A percentile compares a stretch with the other conserved stretches of the same genome.
phyloP scores from a whole-genome alignment of 768 basidiomycete genomes.

The Tricholoma furcatifolium region DNA sequence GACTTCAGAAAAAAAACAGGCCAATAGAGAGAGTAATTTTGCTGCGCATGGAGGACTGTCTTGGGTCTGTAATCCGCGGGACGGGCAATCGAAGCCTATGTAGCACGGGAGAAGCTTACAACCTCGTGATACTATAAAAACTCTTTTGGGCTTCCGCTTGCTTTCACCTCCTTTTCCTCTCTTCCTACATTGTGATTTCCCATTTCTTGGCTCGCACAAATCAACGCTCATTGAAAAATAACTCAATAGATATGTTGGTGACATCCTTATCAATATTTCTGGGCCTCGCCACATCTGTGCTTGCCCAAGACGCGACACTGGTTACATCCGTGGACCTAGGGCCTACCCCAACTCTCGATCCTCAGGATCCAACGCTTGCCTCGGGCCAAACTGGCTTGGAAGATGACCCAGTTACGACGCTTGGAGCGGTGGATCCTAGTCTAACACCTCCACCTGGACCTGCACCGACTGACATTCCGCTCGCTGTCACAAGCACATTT shows the following conservation, averaged over 20 bases:
- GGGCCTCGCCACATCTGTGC: neutral
- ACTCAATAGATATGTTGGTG: neutral
- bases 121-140: constrained; percentile 13
- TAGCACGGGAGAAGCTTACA: constrained; percentile 9
- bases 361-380: constrained; percentile 6
- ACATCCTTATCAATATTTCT: neutral
- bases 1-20: no score
- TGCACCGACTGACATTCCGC: constrained; percentile 2
- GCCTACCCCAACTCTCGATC: neutral
- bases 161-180: constrained; percentile 7
- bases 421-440: neutral
- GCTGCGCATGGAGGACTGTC: no score
- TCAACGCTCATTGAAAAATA: neutral
- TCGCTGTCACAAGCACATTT: constrained; percentile 25
- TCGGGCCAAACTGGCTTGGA: neutral
- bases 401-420: neutral
- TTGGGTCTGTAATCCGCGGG: neutral
- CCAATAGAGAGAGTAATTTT: no score
- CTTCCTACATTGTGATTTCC: neutral
- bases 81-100: constrained; percentile 9
- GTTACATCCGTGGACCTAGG: constrained; percentile 1
- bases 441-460: neutral
- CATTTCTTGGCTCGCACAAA: neutral
- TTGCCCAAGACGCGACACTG: constrained; percentile 6
- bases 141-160: constrained; percentile 1